phyloP scores from a whole-genome alignment of 202 grass and related monocot genomes.

The Tripidium arundinaceum region DNA sequence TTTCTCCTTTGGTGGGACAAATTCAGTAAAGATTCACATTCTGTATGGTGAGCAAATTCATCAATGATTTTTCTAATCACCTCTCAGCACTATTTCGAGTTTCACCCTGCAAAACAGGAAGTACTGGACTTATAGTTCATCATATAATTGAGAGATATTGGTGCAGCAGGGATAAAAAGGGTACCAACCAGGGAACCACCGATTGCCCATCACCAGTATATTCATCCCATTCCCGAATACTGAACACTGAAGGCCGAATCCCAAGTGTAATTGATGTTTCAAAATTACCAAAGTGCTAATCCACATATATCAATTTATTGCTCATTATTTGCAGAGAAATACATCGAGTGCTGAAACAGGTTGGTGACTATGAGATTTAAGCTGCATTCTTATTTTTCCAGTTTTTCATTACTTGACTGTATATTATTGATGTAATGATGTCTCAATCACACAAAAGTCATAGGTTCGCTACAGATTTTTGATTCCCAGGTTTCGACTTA shows the following conservation, averaged over 20 bases:
- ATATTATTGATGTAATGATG: background rate
- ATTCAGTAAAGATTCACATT: background rate
- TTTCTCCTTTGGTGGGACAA: no score
- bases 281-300: background rate
- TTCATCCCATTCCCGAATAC: constrained; percentile 40
- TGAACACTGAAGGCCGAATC: no score
- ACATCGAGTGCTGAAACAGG: constrained; percentile 11
- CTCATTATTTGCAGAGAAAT: no score
- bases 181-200: background rate
- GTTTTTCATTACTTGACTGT: background rate
- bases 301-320: background rate
- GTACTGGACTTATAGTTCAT: no score
- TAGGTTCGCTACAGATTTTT: background rate
- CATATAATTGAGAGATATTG: background rate
- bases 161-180: background rate
- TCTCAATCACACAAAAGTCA: background rate
- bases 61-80: no score
- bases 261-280: no score
- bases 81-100: background rate
- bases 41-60: background rate
- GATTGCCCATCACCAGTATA: background rate
- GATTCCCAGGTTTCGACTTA: background rate
- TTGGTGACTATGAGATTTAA: background rate
- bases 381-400: background rate
- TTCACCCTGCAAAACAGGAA: no score